These are phyloP conservation scores for Torulaspora quercuum DNA, from an alignment of 805 yeast genomes.

Conservation along the genomic window DNA sequence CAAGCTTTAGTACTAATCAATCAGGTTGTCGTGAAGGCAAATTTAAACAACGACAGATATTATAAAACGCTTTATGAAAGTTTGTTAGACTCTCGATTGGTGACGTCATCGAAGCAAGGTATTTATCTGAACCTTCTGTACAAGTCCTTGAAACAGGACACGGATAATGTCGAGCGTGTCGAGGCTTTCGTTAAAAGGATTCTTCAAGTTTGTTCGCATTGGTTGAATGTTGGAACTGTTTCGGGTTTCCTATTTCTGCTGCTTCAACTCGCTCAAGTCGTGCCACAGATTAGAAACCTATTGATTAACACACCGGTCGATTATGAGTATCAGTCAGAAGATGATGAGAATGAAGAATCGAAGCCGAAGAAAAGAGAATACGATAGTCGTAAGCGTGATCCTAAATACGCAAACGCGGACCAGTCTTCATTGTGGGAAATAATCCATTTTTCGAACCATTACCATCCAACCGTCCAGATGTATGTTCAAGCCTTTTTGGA, in stretches of 20 bases:
- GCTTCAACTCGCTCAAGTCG: slow-evolving; percentile 58
- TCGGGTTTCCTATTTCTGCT: slow-evolving; percentile 78
- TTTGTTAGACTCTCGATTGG: slow-evolving; percentile 76
- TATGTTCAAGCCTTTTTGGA: slow-evolving; percentile 67
- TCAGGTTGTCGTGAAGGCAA: slow-evolving; percentile 67
- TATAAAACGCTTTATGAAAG: slow-evolving; percentile 89
- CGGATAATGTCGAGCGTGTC: slow-evolving; percentile 55
- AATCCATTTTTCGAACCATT: slow-evolving; percentile 67
- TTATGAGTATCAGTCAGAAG: slow-evolving; percentile 46
- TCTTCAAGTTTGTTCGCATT: slow-evolving; percentile 75
- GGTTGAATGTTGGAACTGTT: slow-evolving; percentile 85
- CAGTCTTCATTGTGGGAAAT: slow-evolving; percentile 85
- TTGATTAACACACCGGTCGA: slow-evolving; percentile 53
- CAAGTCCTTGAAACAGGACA: slow-evolving; percentile 76
- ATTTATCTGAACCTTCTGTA: slow-evolving; percentile 82
- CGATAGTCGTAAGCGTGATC: slow-evolving; percentile 89
- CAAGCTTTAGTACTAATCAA: slow-evolving; percentile 86
- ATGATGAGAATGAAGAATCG: slow-evolving; percentile 43
- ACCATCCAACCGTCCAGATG: slow-evolving; percentile 85
- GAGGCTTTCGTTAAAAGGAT: slow-evolving; percentile 89
- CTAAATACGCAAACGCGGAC: slow-evolving; percentile 83
- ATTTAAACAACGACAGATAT: slow-evolving; percentile 60
- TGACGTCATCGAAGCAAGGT: slow-evolving; percentile 87
- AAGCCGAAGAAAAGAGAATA: slow-evolving; percentile 39
- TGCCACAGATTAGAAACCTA: slow-evolving; percentile 66